Evolutionary conservation across 441 rosid species (phyloP).

Genomic region (Viola pubescens): DNA sequence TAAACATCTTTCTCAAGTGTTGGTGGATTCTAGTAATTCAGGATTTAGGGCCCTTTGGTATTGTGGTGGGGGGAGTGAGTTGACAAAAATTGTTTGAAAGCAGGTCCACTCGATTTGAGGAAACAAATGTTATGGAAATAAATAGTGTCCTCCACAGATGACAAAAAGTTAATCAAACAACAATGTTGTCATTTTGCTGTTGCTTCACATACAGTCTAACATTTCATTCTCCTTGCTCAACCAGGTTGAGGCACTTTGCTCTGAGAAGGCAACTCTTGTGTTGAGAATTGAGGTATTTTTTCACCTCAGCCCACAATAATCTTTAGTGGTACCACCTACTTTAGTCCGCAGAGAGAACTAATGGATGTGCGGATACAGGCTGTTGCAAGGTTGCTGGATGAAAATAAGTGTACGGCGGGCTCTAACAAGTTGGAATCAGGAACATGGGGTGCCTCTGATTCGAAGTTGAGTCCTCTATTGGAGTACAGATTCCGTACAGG

Average conservation of each 20-base stretch:
- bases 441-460: constrained; percentile 41
- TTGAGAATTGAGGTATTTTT: constrained; percentile 81
- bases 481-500: constrained; percentile 64
- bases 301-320: not conserved
- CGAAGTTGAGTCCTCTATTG: constrained; percentile 45
- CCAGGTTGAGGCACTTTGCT: constrained; percentile 89
- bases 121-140: not conserved
- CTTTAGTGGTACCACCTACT: too few relatives aligned
- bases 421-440: constrained; percentile 66
- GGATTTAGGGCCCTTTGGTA: too few relatives aligned
- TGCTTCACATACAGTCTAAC: not conserved
- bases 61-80: not conserved
- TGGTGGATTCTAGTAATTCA: too few relatives aligned
- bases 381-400: constrained; percentile 72
- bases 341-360: too few relatives aligned
- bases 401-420: constrained; percentile 35
- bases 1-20: constrained; percentile 7
- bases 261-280: constrained; percentile 80
- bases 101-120: not conserved
- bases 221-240: constrained; percentile 7
- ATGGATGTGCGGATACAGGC: constrained; percentile 34
- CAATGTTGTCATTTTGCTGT: not conserved
- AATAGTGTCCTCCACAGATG: not conserved
- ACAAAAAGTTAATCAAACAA: not conserved
- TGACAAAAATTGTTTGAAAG: too few relatives aligned